Percentiles rank a stretch among this genome's conserved stretches.
Conservation (phyloP, 2,329 filamentous ascomycete species). For the Dactylellina cionopaga region DNA sequence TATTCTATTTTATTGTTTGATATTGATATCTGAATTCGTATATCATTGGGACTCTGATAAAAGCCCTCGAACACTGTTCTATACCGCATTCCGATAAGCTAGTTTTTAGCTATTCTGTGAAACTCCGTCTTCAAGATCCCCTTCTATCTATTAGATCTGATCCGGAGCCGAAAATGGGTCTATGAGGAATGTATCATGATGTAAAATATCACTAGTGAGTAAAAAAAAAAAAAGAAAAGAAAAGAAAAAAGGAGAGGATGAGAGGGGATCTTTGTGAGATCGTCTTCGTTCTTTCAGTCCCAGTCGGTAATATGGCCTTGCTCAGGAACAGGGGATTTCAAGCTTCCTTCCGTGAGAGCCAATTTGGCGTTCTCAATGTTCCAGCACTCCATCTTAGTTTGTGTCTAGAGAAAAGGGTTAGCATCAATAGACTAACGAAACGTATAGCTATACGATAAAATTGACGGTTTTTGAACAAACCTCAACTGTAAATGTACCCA, state of each 20-base stretch:
- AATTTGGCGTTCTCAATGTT: constrained; percentile 74
- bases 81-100: background rate
- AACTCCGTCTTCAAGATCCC: background rate
- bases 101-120: background rate
- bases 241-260: too few species aligned
- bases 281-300: constrained; percentile 26
- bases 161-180: constrained; percentile 24
- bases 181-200: constrained; percentile 19
- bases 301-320: constrained; percentile 63
- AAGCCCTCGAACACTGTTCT: background rate
- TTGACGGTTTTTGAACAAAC: constrained; percentile 57
- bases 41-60: background rate
- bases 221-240: constrained; percentile 1
- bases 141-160: constrained; percentile 34
- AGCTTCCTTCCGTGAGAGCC: constrained; percentile 70
- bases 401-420: constrained; percentile 61
- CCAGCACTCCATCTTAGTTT: constrained; percentile 78
- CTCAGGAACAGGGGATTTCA: constrained; percentile 78
- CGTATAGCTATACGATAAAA: too few species aligned
- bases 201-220: background rate
- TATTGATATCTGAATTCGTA: too few species aligned
- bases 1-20: background rate
- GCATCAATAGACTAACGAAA: background rate
- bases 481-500: constrained; percentile 84
- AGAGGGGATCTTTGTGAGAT: too few species aligned